phyloP scores from a whole-genome alignment of 225 moss, liverwort and hornwort species.

The Polytrichum formosum region DNA sequence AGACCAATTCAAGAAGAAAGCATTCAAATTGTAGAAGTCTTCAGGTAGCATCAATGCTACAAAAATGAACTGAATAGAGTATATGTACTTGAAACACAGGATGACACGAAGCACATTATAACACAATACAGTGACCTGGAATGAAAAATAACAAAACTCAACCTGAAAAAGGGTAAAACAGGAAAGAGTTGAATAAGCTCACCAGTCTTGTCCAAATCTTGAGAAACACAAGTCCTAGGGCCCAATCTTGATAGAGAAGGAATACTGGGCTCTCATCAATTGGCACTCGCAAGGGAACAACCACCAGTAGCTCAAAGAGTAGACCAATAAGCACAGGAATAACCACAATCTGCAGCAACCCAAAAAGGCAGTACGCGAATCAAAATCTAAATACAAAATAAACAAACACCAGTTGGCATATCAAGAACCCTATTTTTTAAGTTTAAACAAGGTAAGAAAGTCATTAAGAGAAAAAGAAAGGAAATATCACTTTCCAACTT shows the following conservation, averaged over 20 bases:
- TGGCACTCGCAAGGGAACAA: conserved; percentile 16
- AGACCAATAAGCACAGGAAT: conserved; percentile 33
- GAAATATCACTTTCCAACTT: no score
- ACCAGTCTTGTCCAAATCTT: conserved; percentile 30
- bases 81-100: not conserved
- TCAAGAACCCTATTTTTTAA: no score
- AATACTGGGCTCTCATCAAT: conserved; percentile 9
- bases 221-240: conserved; percentile 22
- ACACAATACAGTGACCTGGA: not conserved
- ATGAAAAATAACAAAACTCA: not conserved
- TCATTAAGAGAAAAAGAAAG: no score
- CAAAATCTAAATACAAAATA: no score
- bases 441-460: no score
- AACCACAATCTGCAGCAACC: conserved; percentile 20
- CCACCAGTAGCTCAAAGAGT: conserved; percentile 25
- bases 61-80: not conserved
- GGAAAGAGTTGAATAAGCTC: not conserved
- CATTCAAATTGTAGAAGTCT: not conserved
- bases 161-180: not conserved
- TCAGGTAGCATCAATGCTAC: not conserved
- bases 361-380: not conserved
- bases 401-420: no score
- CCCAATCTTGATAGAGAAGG: conserved; percentile 24
- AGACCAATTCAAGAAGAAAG: not conserved
- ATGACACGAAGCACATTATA: not conserved